phyloP scores from a whole-genome alignment of 139 green algal genomes.

The Ostreobium quekettii region DNA sequence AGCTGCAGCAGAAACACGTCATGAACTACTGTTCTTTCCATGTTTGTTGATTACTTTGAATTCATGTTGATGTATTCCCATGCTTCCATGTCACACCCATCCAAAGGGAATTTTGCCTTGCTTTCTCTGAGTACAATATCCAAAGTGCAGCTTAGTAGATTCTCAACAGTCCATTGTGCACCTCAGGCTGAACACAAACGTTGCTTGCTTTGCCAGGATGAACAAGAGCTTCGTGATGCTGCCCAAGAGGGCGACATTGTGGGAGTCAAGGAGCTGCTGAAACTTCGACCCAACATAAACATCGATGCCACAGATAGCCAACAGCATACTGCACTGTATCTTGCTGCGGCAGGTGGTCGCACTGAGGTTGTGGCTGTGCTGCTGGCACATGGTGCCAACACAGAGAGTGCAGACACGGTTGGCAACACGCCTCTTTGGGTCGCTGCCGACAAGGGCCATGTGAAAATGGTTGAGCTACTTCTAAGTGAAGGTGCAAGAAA shows the following conservation, averaged over 20 bases:
- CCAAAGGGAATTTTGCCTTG: no score
- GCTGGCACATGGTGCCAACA: conserved; percentile 2
- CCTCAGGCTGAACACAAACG: no score
- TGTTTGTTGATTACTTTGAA: no score
- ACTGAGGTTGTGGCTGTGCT: conserved; percentile 1
- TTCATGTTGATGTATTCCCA: no score
- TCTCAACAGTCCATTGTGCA: no score
- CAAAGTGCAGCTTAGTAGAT: no score
- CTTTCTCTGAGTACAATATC: no score
- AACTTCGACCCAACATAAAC: conserved; percentile 2
- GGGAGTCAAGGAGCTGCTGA: conserved; percentile 15
- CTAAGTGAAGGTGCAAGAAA: neutral
- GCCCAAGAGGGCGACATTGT: conserved; percentile 5
- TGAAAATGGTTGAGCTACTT: neutral
- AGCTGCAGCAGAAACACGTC: no score
- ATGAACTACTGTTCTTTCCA: no score
- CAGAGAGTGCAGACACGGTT: neutral
- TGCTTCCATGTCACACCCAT: no score
- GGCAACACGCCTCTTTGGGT: neutral
- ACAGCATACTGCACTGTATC: conserved; percentile 3
- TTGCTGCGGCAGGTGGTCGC: neutral
- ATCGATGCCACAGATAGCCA: neutral
- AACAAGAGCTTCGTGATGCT: conserved; percentile 9
- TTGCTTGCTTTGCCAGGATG: no score
- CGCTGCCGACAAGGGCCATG: neutral